A percentile compares a stretch with the other conserved stretches of the same genome.
These are phyloP conservation scores for Aspergillus leporis DNA, from an alignment of 495 filamentous ascomycete species.

Conservation along the genomic window DNA sequence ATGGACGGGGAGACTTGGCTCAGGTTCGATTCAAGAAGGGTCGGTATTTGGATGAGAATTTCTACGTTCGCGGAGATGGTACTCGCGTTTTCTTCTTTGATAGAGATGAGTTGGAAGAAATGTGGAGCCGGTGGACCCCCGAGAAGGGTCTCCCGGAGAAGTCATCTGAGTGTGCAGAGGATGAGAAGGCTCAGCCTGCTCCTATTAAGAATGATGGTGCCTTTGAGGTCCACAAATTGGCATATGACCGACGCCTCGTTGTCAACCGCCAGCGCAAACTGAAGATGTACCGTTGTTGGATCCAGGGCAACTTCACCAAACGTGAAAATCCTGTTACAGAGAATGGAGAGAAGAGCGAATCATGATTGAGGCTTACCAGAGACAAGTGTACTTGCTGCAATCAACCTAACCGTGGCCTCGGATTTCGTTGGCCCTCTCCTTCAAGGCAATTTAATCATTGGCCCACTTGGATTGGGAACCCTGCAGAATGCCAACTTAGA, in stretches of 20 bases:
- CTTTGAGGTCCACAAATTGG: constrained; percentile 76
- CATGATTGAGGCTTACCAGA: constrained; percentile 6
- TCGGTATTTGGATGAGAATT: constrained; percentile 90
- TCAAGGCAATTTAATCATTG: not conserved
- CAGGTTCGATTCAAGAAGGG: constrained; percentile 97
- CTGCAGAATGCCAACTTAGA: not conserved
- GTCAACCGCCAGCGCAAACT: constrained; percentile 87
- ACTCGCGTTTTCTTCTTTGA: constrained; percentile 98
- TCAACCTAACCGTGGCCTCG: not conserved
- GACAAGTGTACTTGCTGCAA: not conserved
- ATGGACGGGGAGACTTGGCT: constrained; percentile 90
- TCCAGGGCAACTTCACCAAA: constrained; percentile 89
- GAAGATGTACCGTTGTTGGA: constrained; percentile 98
- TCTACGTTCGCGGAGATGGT: constrained; percentile 93
- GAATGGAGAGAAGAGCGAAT: constrained; percentile 15
- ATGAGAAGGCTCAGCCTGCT: constrained; percentile 16
- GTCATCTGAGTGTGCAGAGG: constrained; percentile 15
- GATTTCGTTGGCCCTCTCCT: not conserved
- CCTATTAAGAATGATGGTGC: constrained; percentile 20
- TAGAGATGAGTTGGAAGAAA: constrained; percentile 71
- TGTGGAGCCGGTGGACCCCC: constrained; percentile 66
- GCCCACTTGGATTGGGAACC: not conserved
- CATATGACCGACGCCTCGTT: constrained; percentile 79
- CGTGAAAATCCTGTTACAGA: constrained; percentile 29
- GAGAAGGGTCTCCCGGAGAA: constrained; percentile 33